A percentile compares a stretch with the other conserved stretches of the same genome.
Evolutionary conservation across 2,329 filamentous ascomycete genomes (phyloP).

Genomic region (Pestalotiopsis sp.): DNA sequence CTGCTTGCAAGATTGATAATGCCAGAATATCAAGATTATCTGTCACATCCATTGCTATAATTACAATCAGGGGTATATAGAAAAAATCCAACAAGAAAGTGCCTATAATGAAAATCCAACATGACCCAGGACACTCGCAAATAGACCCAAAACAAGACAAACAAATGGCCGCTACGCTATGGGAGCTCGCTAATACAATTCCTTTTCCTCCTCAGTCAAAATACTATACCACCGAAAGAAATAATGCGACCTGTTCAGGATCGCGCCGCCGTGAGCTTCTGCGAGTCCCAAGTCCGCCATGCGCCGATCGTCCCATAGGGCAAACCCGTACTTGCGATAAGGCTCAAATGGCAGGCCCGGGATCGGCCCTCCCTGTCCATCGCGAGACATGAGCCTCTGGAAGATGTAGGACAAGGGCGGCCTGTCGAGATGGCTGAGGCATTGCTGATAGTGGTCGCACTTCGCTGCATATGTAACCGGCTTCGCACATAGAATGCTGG

Average conservation of each 20-base stretch:
- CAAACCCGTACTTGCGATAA: conserved; percentile 3
- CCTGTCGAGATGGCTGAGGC: background rate
- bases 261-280: background rate
- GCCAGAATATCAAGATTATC: too few relatives aligned
- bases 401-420: background rate
- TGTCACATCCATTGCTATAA: too few relatives aligned
- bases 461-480: background rate
- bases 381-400: background rate
- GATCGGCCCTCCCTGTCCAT: background rate
- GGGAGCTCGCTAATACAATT: background rate
- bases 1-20: too few relatives aligned
- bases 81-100: background rate
- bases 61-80: background rate
- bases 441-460: background rate
- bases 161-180: background rate
- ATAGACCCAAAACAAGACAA: background rate
- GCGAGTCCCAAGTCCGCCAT: background rate
- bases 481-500: background rate
- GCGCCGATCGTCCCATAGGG: background rate
- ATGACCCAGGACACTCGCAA: background rate
- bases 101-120: background rate
- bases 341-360: background rate
- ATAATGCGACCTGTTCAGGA: background rate
- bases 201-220: background rate
- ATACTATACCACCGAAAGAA: conserved; percentile 4